phyloP scores from a whole-genome alignment of 2,329 filamentous ascomycete species.

The Raffaelea albimanens region DNA sequence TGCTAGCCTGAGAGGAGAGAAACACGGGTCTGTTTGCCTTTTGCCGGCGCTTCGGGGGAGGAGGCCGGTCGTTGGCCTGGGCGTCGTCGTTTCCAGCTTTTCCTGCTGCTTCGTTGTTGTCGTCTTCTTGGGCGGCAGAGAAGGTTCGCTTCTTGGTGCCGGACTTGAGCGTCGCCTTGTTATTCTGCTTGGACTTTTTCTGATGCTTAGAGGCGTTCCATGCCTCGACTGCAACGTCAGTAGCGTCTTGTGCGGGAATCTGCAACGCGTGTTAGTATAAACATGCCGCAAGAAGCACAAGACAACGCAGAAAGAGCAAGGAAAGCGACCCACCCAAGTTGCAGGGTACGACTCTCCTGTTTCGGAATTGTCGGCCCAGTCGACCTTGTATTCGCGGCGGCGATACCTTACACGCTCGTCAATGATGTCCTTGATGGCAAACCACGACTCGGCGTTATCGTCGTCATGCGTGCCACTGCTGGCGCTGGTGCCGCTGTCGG shows the following conservation, averaged over 20 bases:
- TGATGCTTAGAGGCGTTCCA: slow-evolving; percentile 18
- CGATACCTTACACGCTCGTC: slow-evolving; percentile 23
- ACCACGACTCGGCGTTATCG: slow-evolving; percentile 13
- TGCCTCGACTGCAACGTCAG: slow-evolving; percentile 15
- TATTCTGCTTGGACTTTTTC: neutral
- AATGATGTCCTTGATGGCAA: slow-evolving; percentile 25
- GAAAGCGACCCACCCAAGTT: slow-evolving; percentile 37
- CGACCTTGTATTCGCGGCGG: slow-evolving; percentile 37
- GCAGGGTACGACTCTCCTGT: slow-evolving; percentile 38
- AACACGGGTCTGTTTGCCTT: no score
- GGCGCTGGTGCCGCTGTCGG: neutral
- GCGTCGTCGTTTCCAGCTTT: neutral
- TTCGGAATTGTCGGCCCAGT: slow-evolving; percentile 44
- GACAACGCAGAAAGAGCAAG: neutral
- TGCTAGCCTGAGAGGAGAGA: slow-evolving; percentile 1
- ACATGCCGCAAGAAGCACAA: no score
- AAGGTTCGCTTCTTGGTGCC: neutral
- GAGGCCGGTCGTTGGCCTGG: neutral
- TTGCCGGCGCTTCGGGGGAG: neutral
- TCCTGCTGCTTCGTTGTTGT: neutral
- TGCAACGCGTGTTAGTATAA: neutral
- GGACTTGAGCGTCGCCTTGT: neutral
- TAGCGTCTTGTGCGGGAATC: slow-evolving; percentile 18
- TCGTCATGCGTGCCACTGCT: neutral
- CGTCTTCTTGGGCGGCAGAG: no score